Base-by-base conservation (phyloP, 2,329 filamentous ascomycete genomes). In the Ampelomyces quisqualis region DNA sequence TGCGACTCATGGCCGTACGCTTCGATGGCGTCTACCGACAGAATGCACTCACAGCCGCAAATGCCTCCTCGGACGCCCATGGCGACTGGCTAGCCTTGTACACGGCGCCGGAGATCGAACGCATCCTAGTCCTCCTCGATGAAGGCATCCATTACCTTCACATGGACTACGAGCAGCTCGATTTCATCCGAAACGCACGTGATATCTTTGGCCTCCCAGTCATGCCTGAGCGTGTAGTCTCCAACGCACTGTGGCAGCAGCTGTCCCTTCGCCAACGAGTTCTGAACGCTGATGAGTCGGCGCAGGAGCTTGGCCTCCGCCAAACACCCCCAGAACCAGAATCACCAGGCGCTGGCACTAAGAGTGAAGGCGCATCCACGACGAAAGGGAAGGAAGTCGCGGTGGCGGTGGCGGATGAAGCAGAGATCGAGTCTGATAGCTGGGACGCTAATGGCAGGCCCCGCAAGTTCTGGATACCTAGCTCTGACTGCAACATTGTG, bases 131-230 rank as follows among this genome's bases (percentile, higher is more conserved):
- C 0, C 62, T 81, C 2, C 63, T 81, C 3, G 77, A 81, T 42
- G 76, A 79, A 60, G 78, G 78, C 1, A 79, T 81, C 7, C 77
- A 81, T 53, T 81, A 80, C 60, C 70, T 80, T 3, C 78, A 81
- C 55, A 71, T 81, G 51, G 73, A 77, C 23, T 80, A 79, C 45
- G 78, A 81, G 49, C 77, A 80, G 45, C 60, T 81, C 7, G 76
- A 80, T 45, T 76, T 73, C 49, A 79, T 81, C 39, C 70, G 72
- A 8, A 65, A 58, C 34, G 69, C 77, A 15, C 70, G 72, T 30
- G 78, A 81, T 51, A 63, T 74, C 10, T 71, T 81, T 33, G 77
- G 77, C 3, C 59, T 79, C 2, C 77, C 77, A 2, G 71, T 80
- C 22, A 69, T 80, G 58, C 75, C 77, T 1, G 77, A 80, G 36